phyloP scores from a whole-genome alignment of 495 filamentous ascomycete genomes.

The Aspergillus cavernicola region DNA sequence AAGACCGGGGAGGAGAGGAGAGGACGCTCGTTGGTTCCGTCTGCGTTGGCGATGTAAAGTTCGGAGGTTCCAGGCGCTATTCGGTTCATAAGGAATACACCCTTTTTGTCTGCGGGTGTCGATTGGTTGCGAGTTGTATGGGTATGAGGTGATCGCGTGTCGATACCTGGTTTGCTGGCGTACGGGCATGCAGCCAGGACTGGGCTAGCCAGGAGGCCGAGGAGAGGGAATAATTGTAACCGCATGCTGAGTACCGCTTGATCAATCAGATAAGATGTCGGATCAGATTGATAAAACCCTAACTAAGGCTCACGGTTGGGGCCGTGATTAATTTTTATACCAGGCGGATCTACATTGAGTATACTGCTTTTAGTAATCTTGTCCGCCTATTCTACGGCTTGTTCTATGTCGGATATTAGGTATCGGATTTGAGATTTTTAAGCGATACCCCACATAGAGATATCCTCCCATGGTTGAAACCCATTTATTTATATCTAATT shows the following conservation, averaged over 20 bases:
- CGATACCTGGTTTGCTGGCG: background rate
- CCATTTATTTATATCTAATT: too few relatives aligned
- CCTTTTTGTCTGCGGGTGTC: constrained; percentile 12
- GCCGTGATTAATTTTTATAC: too few relatives aligned
- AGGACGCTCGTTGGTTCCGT: constrained; percentile 29
- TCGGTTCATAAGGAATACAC: constrained; percentile 32
- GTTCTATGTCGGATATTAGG: too few relatives aligned
- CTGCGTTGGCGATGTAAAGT: constrained; percentile 30
- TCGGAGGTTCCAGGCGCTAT: constrained; percentile 29
- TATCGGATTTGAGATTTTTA: too few relatives aligned
- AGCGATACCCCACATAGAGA: background rate
- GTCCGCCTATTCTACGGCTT: too few relatives aligned
- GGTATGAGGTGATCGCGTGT: background rate
- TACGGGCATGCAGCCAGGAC: background rate
- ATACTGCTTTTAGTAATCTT: too few relatives aligned
- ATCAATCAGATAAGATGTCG: too few relatives aligned
- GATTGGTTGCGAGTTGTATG: background rate
- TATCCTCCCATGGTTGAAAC: too few relatives aligned
- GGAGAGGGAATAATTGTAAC: background rate
- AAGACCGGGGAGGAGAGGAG: constrained; percentile 27
- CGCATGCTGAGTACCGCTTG: background rate
- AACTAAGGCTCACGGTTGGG: too few relatives aligned
- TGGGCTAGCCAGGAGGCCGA: background rate
- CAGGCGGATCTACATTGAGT: too few relatives aligned
- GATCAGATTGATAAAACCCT: too few relatives aligned